These are phyloP conservation scores for Fibroporia radiculosa DNA, from an alignment of 768 basidiomycete species.

Conservation along the genomic window DNA sequence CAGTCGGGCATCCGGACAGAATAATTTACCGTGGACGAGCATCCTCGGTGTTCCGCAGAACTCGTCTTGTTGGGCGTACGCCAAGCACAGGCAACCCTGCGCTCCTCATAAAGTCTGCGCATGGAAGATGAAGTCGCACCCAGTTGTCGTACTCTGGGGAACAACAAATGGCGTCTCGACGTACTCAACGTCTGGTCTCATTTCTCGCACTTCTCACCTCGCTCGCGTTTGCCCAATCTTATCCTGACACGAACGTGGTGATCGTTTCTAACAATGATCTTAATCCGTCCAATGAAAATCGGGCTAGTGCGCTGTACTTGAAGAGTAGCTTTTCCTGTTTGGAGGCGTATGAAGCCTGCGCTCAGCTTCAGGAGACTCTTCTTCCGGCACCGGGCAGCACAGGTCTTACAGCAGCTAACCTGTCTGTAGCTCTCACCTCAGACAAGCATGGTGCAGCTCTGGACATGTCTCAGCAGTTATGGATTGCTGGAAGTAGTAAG, in stretches of 20 bases:
- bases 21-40: too few species aligned
- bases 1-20: too few species aligned
- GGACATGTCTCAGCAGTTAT: background rate
- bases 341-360: background rate
- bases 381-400: conserved; percentile 1
- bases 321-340: background rate
- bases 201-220: too few species aligned
- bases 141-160: too few species aligned
- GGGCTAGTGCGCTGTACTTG: conserved; percentile 2
- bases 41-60: too few species aligned
- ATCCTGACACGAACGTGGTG: conserved; percentile 5
- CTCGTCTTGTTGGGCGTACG: too few species aligned
- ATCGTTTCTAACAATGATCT: conserved; percentile 7
- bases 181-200: too few species aligned
- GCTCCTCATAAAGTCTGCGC: too few species aligned
- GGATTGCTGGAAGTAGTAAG: background rate
- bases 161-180: too few species aligned
- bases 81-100: too few species aligned
- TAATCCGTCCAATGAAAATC: conserved; percentile 3
- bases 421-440: background rate
- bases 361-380: conserved; percentile 3
- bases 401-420: background rate
- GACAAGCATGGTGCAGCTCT: conserved; percentile 3
- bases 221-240: background rate
- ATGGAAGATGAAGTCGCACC: too few species aligned